Percentiles rank a stretch among this genome's conserved stretches.
Evolutionary conservation across 352 stramenopile species (phyloP).

Genomic region (Globisporangium abappressorium): DNA sequence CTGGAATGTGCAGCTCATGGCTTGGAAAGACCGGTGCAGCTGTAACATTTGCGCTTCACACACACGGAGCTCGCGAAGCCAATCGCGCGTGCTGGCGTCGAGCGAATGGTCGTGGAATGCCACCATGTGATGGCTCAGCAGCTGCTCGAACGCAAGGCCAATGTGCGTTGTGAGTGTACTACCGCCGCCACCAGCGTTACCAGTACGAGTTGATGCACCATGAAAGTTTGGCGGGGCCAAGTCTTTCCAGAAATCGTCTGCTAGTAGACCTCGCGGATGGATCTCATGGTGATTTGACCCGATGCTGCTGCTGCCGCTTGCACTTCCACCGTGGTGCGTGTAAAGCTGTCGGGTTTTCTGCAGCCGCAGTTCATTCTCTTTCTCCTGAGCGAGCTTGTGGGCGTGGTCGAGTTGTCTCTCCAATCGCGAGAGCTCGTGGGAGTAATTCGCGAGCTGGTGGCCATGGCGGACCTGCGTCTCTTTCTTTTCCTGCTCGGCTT

Average conservation of each 20-base stretch:
- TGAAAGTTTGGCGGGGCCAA: slow-evolving; percentile 27
- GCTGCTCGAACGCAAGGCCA: slow-evolving; percentile 51
- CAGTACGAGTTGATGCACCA: neutral
- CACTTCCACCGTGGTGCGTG: slow-evolving; percentile 9
- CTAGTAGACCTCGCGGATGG: slow-evolving; percentile 20
- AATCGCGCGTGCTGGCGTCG: slow-evolving; percentile 55
- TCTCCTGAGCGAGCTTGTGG: slow-evolving; percentile 41
- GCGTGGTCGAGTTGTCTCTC: slow-evolving; percentile 63
- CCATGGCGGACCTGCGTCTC: slow-evolving; percentile 40
- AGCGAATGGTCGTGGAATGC: slow-evolving; percentile 50
- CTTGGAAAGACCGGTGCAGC: slow-evolving; percentile 60
- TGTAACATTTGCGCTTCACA: slow-evolving; percentile 55
- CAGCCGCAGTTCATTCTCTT: slow-evolving; percentile 55
- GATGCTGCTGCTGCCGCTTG: neutral
- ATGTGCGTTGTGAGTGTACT: slow-evolving; percentile 51
- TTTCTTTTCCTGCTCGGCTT: slow-evolving; percentile 51
- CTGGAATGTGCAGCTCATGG: slow-evolving; percentile 52
- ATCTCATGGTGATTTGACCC: neutral
- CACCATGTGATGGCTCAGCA: slow-evolving; percentile 49
- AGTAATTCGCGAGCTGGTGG: slow-evolving; percentile 67
- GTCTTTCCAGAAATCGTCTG: slow-evolving; percentile 54
- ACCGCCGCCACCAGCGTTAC: neutral
- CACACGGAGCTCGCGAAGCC: slow-evolving; percentile 49
- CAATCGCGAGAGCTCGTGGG: slow-evolving; percentile 60
- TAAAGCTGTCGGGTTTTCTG: slow-evolving; percentile 60